These are phyloP conservation scores for Xylaria curta DNA, from an alignment of 495 filamentous ascomycete species.

Conservation along the genomic window DNA sequence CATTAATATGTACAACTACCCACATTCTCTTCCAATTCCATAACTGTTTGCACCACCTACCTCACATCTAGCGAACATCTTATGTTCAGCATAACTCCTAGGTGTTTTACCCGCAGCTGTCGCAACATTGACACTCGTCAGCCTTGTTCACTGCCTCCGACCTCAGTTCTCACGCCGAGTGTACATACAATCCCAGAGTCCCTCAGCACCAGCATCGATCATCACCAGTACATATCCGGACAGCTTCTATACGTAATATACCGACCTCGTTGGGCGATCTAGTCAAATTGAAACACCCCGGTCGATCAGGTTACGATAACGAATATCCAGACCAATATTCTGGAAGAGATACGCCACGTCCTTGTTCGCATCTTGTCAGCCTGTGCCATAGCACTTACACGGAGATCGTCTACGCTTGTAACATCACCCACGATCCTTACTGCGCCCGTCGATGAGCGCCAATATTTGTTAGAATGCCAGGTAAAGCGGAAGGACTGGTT, in stretches of 20 bases:
- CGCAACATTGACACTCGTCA: conserved; percentile 14
- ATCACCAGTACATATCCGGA: background rate
- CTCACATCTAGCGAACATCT: conserved; percentile 31
- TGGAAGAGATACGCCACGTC: background rate
- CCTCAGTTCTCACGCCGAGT: conserved; percentile 28
- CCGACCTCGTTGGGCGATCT: background rate
- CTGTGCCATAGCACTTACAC: conserved; percentile 5
- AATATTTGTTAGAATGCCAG: conserved; percentile 51
- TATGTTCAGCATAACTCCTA: conserved; percentile 29
- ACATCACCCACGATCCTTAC: conserved; percentile 6
- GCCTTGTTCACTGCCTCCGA: conserved; percentile 4
- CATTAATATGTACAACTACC: conserved; percentile 37
- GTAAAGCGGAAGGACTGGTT: conserved; percentile 65
- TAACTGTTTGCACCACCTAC: conserved; percentile 22
- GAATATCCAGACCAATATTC: conserved; percentile 25
- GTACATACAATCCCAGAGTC: conserved; percentile 27
- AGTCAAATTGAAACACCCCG: conserved; percentile 27
- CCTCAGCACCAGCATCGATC: conserved; percentile 17
- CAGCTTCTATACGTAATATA: background rate
- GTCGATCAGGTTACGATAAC: conserved; percentile 28
- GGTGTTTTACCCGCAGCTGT: background rate
- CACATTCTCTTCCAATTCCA: conserved; percentile 24
- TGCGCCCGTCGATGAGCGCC: conserved; percentile 39
- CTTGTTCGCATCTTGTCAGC: background rate
- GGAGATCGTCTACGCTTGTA: background rate